phyloP scores from a whole-genome alignment of 768 basidiomycete genomes.

The Termitomyces sp. region DNA sequence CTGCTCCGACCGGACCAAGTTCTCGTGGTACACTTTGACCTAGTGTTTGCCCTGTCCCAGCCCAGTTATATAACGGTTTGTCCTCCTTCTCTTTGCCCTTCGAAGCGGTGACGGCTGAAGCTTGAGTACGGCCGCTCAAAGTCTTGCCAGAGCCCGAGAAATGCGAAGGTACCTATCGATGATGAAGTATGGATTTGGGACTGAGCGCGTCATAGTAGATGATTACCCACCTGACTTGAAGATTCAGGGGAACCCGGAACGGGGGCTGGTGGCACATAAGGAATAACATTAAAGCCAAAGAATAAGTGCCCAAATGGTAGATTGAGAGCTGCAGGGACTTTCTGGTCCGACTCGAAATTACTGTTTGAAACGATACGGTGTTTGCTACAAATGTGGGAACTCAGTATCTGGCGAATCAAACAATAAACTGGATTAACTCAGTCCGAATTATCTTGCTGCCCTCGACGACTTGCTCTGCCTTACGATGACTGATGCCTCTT shows the following conservation, averaged over 20 bases:
- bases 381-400: constrained; percentile 43
- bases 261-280: constrained; percentile 52
- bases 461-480: constrained; percentile 71
- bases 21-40: constrained; percentile 33
- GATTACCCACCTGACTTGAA: neutral
- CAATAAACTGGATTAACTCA: constrained; percentile 54
- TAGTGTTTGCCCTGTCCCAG: constrained; percentile 46
- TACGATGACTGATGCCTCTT: constrained; percentile 82
- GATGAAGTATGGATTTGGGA: constrained; percentile 3
- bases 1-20: constrained; percentile 44
- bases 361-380: constrained; percentile 81
- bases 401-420: constrained; percentile 7
- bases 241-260: constrained; percentile 24
- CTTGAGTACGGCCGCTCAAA: constrained; percentile 46
- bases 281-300: constrained; percentile 85
- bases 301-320: constrained; percentile 93
- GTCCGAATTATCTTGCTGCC: constrained; percentile 88
- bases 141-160: constrained; percentile 69
- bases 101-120: constrained; percentile 25
- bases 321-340: constrained; percentile 86
- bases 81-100: constrained; percentile 54
- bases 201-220: neutral
- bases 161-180: constrained; percentile 31
- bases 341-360: constrained; percentile 63
- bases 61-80: constrained; percentile 32